phyloP scores from a whole-genome alignment of 495 filamentous ascomycete species.

The Penicillium silybi region DNA sequence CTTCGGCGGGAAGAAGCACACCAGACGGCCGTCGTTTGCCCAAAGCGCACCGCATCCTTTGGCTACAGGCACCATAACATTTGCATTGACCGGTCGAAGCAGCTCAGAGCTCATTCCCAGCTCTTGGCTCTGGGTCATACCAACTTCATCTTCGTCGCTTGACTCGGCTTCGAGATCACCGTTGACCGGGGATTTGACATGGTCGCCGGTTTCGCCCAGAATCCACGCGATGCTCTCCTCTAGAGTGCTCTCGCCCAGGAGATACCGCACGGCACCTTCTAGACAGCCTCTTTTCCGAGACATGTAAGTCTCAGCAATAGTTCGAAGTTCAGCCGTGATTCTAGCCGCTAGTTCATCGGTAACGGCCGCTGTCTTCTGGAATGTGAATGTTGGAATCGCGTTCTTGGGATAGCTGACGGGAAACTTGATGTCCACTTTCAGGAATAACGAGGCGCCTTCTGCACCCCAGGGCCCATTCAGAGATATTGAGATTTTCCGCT shows the following conservation, averaged over 20 bases:
- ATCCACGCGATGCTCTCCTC: conserved; percentile 71
- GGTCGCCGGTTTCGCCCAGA: conserved; percentile 43
- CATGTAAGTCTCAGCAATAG: conserved; percentile 66
- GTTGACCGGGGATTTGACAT: conserved; percentile 48
- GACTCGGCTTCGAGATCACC: conserved; percentile 66
- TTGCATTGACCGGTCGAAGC: conserved; percentile 57
- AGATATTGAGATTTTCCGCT: conserved; percentile 67
- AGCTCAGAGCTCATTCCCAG: conserved; percentile 53
- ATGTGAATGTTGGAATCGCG: conserved; percentile 58
- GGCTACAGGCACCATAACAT: conserved; percentile 72
- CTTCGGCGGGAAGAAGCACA: conserved; percentile 85
- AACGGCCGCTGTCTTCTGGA: conserved; percentile 78
- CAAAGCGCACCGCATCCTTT: conserved; percentile 73
- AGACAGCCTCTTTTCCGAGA: conserved; percentile 71
- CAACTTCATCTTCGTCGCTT: conserved; percentile 83
- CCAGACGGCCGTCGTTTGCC: conserved; percentile 70
- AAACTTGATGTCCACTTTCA: conserved; percentile 77
- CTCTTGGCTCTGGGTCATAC: conserved; percentile 46
- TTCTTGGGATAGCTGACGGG: conserved; percentile 70
- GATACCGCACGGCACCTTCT: conserved; percentile 75
- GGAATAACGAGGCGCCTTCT: conserved; percentile 64
- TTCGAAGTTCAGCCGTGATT: conserved; percentile 62
- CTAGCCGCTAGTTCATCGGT: conserved; percentile 61
- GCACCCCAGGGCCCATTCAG: conserved; percentile 84
- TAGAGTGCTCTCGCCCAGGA: conserved; percentile 76